These are phyloP conservation scores for Penicillium brevicompactum DNA, from an alignment of 2,329 filamentous ascomycete genomes.

Conservation along the genomic window DNA sequence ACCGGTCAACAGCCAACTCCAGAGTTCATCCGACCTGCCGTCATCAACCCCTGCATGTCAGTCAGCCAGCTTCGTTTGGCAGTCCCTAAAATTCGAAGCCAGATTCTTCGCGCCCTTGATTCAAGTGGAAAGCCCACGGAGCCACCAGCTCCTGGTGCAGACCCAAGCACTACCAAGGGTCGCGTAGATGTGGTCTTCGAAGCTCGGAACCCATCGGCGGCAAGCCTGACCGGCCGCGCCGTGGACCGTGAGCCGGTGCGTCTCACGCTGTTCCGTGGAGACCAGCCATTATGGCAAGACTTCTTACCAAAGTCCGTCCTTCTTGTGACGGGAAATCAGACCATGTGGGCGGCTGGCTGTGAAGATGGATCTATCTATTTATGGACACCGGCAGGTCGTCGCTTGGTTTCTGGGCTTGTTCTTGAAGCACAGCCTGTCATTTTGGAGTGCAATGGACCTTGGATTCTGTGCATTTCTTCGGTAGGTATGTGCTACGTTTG, in stretches of 20 bases:
- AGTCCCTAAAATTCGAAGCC: conserved; percentile 80
- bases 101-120: conserved; percentile 82
- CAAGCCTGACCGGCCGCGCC: conserved; percentile 60
- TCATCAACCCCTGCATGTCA: conserved; percentile 78
- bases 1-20: conserved; percentile 70
- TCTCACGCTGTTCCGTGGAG: conserved; percentile 78
- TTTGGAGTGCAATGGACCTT: conserved; percentile 84
- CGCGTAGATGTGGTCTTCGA: conserved; percentile 79
- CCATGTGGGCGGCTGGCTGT: conserved; percentile 90
- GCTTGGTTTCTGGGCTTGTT: conserved; percentile 80
- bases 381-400: conserved; percentile 89
- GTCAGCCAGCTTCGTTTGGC: conserved; percentile 83
- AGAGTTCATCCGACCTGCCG: conserved; percentile 83
- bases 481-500: conserved; percentile 90
- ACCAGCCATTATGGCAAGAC: conserved; percentile 86
- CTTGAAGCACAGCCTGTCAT: conserved; percentile 93
- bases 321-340: conserved; percentile 85
- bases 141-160: conserved; percentile 37
- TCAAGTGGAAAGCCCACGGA: conserved; percentile 47
- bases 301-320: conserved; percentile 84
- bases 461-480: conserved; percentile 85
- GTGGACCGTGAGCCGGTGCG: conserved; percentile 78
- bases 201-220: conserved; percentile 75
- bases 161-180: conserved; percentile 44
- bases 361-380: conserved; percentile 89